Percentiles rank a stretch among this genome's conserved stretches.
phyloP scores from a whole-genome alignment of 805 yeast genomes.

The Ogataea ganodermae region DNA sequence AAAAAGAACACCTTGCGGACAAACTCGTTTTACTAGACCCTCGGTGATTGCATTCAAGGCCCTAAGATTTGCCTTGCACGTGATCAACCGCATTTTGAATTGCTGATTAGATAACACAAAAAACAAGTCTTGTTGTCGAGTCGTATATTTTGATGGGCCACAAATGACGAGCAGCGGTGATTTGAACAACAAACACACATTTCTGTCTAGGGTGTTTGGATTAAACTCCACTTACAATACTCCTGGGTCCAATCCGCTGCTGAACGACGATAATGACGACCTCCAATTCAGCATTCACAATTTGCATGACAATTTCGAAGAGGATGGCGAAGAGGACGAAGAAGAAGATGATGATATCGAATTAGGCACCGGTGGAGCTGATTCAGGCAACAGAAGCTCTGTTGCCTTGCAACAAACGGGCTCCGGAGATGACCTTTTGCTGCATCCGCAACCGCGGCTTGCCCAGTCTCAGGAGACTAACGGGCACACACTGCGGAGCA shows the following conservation, averaged over 20 bases:
- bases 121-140: background rate
- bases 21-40: no score
- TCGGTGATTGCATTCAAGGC: no score
- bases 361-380: background rate
- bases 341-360: conserved; percentile 10
- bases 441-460: conserved; percentile 15
- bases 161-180: conserved; percentile 19
- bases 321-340: conserved; percentile 22
- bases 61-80: background rate
- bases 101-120: conserved; percentile 10
- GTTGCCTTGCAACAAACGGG: background rate
- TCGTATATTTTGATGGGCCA: background rate
- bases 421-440: background rate
- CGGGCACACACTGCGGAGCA: background rate
- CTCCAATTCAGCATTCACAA: conserved; percentile 26
- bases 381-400: background rate
- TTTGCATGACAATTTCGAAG: conserved; percentile 25
- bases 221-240: conserved; percentile 34
- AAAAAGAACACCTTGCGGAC: no score
- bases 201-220: conserved; percentile 66
- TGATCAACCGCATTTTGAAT: background rate
- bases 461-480: background rate
- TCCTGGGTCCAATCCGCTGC: conserved; percentile 32
- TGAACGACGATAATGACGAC: conserved; percentile 32
- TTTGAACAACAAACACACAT: conserved; percentile 47